These are phyloP conservation scores for Dryas drummondii DNA, from an alignment of 306 rosid species.

Conservation along the genomic window DNA sequence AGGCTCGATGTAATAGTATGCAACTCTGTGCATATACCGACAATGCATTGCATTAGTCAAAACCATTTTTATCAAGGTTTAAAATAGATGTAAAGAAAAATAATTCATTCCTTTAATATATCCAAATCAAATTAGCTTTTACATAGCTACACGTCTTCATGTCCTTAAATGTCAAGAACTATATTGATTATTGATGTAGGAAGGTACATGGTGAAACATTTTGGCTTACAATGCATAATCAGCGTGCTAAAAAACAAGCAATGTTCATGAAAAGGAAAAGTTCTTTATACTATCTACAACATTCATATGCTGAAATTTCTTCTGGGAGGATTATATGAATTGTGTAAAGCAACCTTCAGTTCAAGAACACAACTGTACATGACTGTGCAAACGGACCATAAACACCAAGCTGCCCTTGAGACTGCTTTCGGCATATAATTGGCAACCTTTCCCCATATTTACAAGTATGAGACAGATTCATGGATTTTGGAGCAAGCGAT, in stretches of 20 bases:
- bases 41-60: too few species aligned
- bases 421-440: conserved; percentile 48
- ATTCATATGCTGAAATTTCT: conserved; percentile 13
- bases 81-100: too few species aligned
- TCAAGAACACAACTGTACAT: conserved; percentile 50
- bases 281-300: conserved; percentile 20
- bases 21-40: too few species aligned
- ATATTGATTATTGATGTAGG: background rate
- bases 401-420: conserved; percentile 49
- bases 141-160: background rate
- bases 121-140: too few species aligned
- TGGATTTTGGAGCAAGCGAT: conserved; percentile 36
- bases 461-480: conserved; percentile 42
- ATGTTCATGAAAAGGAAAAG: conserved; percentile 11
- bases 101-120: too few species aligned
- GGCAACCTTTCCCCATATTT: conserved; percentile 56
- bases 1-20: too few species aligned
- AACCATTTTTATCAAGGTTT: too few species aligned
- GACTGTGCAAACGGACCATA: conserved; percentile 53
- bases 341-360: conserved; percentile 27
- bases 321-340: conserved; percentile 1
- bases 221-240: conserved; percentile 3
- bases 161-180: background rate
- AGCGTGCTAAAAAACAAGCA: conserved; percentile 4
- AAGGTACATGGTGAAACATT: background rate